Conservation (phyloP, 2,329 filamentous ascomycete species). For the Orbilia quercus region DNA sequence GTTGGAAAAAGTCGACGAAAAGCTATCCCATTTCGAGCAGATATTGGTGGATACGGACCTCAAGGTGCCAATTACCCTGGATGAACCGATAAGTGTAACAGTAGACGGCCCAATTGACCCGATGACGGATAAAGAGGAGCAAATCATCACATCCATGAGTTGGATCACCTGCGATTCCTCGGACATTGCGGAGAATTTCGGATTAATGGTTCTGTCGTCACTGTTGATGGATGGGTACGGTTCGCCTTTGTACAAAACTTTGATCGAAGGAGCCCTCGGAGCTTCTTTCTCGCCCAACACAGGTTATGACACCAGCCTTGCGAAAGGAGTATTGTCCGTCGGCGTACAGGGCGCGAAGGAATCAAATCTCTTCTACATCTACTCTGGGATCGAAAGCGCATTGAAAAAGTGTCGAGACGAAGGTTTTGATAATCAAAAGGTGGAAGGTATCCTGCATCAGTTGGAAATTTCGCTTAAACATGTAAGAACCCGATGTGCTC, state of each 20-base stretch:
- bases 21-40: slow-evolving; percentile 78
- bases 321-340: slow-evolving; percentile 84
- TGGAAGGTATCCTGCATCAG: slow-evolving; percentile 93
- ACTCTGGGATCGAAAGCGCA: slow-evolving; percentile 77
- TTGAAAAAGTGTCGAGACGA: slow-evolving; percentile 76
- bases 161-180: slow-evolving; percentile 89
- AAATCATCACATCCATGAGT: slow-evolving; percentile 92
- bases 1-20: slow-evolving; percentile 79
- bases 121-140: slow-evolving; percentile 83
- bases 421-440: slow-evolving; percentile 89
- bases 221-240: slow-evolving; percentile 94
- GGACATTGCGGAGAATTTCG: slow-evolving; percentile 88
- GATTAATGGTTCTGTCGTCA: slow-evolving; percentile 81
- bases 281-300: slow-evolving; percentile 95
- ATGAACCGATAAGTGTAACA: slow-evolving; percentile 75
- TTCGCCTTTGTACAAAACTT: slow-evolving; percentile 86
- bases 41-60: slow-evolving; percentile 77
- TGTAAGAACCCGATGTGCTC: slow-evolving; percentile 55
- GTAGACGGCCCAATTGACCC: slow-evolving; percentile 86
- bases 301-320: slow-evolving; percentile 84
- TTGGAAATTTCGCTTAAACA: slow-evolving; percentile 86
- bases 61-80: slow-evolving; percentile 78
- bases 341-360: slow-evolving; percentile 90
- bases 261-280: slow-evolving; percentile 89
- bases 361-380: slow-evolving; percentile 80